Conservation (phyloP, 345 rosid species). For the Lepidium aucheri region DNA sequence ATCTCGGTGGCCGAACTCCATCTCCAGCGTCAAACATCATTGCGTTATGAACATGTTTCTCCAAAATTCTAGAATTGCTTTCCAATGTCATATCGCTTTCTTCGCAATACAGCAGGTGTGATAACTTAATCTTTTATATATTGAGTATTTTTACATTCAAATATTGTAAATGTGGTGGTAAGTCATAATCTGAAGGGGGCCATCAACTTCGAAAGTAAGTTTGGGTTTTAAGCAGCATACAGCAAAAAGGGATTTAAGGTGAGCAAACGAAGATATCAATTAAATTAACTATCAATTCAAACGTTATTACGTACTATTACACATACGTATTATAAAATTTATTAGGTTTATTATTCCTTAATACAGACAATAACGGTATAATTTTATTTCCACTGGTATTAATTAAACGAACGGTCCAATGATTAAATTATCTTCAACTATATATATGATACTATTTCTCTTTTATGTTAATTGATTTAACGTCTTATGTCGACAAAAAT, state of each 20-base stretch:
- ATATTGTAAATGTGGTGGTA: neutral
- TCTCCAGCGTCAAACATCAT: no score
- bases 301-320: neutral
- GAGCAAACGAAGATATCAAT: neutral
- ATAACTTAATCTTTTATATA: no score
- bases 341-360: neutral
- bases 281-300: neutral
- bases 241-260: neutral
- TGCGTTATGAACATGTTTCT: no score
- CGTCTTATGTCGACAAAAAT: neutral
- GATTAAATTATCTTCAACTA: neutral
- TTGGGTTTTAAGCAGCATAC: neutral
- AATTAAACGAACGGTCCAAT: neutral
- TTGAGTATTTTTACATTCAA: no score
- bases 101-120: no score
- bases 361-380: neutral
- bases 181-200: neutral
- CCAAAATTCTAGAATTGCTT: no score
- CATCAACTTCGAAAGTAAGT: neutral
- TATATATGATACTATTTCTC: neutral
- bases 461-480: neutral
- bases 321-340: no score
- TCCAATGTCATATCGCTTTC: no score
- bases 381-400: neutral
- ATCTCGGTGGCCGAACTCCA: no score